phyloP scores from a whole-genome alignment of 257 asterid genomes.

The Solanum peruvianum region DNA sequence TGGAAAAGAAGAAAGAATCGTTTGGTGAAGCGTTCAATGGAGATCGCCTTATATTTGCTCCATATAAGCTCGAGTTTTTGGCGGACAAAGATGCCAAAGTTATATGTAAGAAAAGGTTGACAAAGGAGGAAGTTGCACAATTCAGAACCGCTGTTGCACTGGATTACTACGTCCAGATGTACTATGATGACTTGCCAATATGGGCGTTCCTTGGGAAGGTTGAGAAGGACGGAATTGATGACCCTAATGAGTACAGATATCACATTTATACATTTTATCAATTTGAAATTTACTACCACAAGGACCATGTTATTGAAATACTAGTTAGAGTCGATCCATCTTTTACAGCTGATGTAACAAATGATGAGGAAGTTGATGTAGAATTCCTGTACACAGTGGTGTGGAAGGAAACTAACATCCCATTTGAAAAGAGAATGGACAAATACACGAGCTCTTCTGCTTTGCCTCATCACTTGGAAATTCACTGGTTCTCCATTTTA shows the following conservation, averaged over 20 bases:
- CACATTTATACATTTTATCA: background rate
- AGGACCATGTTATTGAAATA: background rate
- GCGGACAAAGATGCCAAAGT: background rate
- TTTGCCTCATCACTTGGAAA: background rate
- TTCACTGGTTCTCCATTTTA: constrained; percentile 1
- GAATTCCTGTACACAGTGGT: background rate
- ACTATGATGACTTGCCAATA: constrained; percentile 10
- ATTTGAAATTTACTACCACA: constrained; percentile 3
- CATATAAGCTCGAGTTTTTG: constrained; percentile 7
- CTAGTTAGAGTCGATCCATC: background rate
- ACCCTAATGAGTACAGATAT: background rate
- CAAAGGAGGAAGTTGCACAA: constrained; percentile 6
- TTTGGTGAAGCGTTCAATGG: constrained; percentile 4
- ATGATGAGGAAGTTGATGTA: constrained; percentile 1
- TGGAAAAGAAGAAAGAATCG: constrained; percentile 6
- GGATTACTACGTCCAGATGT: constrained; percentile 12
- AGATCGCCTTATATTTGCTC: constrained; percentile 8
- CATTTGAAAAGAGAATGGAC: constrained; percentile 11
- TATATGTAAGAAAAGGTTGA: constrained; percentile 5
- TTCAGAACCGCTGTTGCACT: constrained; percentile 2
- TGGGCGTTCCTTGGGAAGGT: constrained; percentile 11
- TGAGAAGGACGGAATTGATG: background rate
- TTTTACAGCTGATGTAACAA: constrained; percentile 1
- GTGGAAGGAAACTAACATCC: background rate
- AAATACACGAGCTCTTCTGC: background rate